phyloP scores from a whole-genome alignment of 345 rosid genomes.

The Eucalyptus curtisii region DNA sequence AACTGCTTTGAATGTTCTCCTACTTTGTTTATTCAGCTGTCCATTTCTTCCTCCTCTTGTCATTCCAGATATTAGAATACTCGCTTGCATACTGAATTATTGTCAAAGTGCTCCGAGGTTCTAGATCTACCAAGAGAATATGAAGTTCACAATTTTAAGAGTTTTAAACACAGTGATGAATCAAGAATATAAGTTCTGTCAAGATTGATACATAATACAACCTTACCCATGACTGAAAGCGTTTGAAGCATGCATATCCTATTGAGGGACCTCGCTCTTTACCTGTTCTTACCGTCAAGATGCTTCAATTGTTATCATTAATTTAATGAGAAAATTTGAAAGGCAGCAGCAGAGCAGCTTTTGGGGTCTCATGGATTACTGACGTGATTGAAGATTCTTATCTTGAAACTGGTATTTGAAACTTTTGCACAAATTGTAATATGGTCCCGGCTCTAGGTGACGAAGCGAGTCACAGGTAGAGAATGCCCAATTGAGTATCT shows the following conservation, averaged over 20 bases:
- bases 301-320: not conserved
- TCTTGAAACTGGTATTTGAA: not conserved
- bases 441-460: not conserved
- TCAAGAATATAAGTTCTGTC: not conserved
- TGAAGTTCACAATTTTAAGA: not conserved
- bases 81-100: not conserved
- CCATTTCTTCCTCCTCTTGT: not conserved
- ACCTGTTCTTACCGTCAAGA: not conserved
- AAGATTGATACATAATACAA: not conserved
- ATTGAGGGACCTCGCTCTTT: not conserved
- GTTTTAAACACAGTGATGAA: not conserved
- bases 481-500: not conserved
- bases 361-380: not conserved
- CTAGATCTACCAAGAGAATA: not conserved
- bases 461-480: not conserved
- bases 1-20: not conserved
- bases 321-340: not conserved
- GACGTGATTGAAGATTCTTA: not conserved
- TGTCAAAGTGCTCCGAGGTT: not conserved
- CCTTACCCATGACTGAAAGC: not conserved
- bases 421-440: not conserved
- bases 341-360: not conserved
- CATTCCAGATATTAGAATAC: not conserved
- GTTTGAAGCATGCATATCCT: not conserved
- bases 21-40: not conserved